Percentiles rank a stretch among this genome's conserved stretches.
Conservation (phyloP, 176 grass and related monocot genomes). For the Triticum aestivum region DNA sequence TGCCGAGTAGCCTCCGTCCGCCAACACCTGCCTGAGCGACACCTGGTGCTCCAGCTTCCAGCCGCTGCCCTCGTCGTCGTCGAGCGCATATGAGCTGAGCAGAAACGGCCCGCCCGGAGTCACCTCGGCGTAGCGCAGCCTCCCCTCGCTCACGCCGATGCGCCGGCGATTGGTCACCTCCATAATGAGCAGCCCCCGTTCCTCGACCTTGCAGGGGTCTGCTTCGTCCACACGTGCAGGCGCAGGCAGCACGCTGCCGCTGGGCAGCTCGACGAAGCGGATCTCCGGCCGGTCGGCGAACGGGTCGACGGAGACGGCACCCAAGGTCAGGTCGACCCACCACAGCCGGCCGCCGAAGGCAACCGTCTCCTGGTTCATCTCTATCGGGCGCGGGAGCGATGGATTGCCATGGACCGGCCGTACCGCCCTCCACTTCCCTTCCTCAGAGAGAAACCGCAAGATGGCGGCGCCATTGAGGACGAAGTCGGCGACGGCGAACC, state of each 20-base stretch:
- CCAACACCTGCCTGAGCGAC: not conserved
- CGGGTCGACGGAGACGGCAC: not conserved
- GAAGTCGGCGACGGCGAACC: not conserved
- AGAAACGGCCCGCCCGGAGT: not conserved
- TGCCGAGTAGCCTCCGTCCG: not conserved
- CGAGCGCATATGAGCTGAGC: conserved; percentile 10
- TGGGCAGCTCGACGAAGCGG: not conserved
- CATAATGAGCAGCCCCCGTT: not conserved
- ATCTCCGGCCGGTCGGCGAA: not conserved
- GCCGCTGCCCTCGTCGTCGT: not conserved
- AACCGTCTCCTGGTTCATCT: not conserved
- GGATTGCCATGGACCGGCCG: not conserved
- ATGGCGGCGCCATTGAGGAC: not conserved
- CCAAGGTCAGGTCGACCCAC: not conserved
- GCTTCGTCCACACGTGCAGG: not conserved
- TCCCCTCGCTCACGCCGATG: not conserved
- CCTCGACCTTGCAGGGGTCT: too few relatives aligned
- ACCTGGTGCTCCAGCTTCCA: conserved; percentile 33
- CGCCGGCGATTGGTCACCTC: not conserved
- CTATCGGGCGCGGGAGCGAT: not conserved
- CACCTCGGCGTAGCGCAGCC: conserved; percentile 8
- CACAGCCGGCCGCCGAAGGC: not conserved
- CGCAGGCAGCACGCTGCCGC: not conserved
- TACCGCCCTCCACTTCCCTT: not conserved
- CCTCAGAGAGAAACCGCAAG: not conserved